A percentile compares a stretch with the other conserved stretches of the same genome.
phyloP scores from a whole-genome alignment of 768 basidiomycete species.

The Mycena belliarum region DNA sequence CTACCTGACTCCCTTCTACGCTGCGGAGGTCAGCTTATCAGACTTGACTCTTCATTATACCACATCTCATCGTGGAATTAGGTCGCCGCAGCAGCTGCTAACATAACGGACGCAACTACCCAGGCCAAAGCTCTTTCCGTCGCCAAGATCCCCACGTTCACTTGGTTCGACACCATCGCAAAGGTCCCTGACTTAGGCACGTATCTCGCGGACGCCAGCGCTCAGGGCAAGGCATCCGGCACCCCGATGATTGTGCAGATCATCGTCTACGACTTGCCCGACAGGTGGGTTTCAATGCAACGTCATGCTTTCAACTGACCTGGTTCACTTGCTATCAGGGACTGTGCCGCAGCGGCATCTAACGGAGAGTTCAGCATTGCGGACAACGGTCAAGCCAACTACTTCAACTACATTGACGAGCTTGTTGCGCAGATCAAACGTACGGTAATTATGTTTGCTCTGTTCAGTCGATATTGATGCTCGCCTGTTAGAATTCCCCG shows the following conservation, averaged over 20 bases:
- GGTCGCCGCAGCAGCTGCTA: slow-evolving; percentile 47
- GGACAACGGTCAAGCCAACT: slow-evolving; percentile 55
- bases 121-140: slow-evolving; percentile 53
- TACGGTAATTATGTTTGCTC: slow-evolving; percentile 25
- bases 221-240: slow-evolving; percentile 46
- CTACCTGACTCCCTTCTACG: slow-evolving; percentile 58
- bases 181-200: slow-evolving; percentile 57
- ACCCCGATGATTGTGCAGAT: slow-evolving; percentile 53
- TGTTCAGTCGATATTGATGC: neutral
- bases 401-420: slow-evolving; percentile 61
- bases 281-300: slow-evolving; percentile 1
- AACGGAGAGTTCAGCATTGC: slow-evolving; percentile 67
- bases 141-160: slow-evolving; percentile 63
- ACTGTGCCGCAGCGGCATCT: slow-evolving; percentile 64
- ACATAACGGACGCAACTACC: slow-evolving; percentile 49
- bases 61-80: neutral
- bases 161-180: slow-evolving; percentile 58
- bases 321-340: slow-evolving; percentile 35
- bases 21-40: slow-evolving; percentile 36
- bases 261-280: slow-evolving; percentile 61
- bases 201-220: slow-evolving; percentile 55
- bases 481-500: slow-evolving; percentile 45
- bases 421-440: slow-evolving; percentile 58
- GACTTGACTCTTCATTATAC: too few relatives aligned
- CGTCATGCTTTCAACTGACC: neutral